Evolutionary conservation across 352 stramenopile species (phyloP), one percentile per base, ranked within the genome.

Genomic region (Phytophthora citrophthora): DNA sequence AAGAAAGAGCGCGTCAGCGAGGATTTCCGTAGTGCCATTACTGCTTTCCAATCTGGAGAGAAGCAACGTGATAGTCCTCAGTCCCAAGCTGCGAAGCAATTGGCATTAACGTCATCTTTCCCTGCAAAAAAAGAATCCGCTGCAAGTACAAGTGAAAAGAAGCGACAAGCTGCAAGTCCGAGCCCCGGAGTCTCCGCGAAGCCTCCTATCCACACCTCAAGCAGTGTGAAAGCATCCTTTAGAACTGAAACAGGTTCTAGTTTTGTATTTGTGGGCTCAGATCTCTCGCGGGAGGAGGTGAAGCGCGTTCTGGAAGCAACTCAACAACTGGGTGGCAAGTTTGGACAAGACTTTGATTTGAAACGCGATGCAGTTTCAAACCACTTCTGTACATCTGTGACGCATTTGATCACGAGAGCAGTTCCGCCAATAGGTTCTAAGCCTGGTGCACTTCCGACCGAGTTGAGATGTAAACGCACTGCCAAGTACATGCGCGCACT

Each of bases 401-500:
- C 86, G 24, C 83, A 93, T 66, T 51, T 92, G 31, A 83, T 96
- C 64, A 90, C 86, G 8, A 91, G 90, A 54, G 65, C 81, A 10
- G 76, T 86, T 3, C 49, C 66, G 2, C 53, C 58, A 44, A 66
- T 77, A 4, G 61, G 65, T 10, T 47, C 45, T 18, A 44, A 56
- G 7, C 40, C 6, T 40, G 52, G 46, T 0, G 44, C 53, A 9
- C 49, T 52, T 3, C 16, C 54, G 0, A 13, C 67, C 24, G 61
- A 76, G 8, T 50, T 81, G 29, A 84, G 86, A 24, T 96, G 88
- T 56, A 90, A 91, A 50, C 85, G 88, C 20, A 96, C 85, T 0
- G 81, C 81, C 56, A 95, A 94, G 71, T 94, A 93, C 71, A 93
- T 96, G 88, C 83, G 83, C 16, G 88, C 81, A 6, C 64, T 96